phyloP scores from a whole-genome alignment of 164 flowering plant species.

The Sedum album region DNA sequence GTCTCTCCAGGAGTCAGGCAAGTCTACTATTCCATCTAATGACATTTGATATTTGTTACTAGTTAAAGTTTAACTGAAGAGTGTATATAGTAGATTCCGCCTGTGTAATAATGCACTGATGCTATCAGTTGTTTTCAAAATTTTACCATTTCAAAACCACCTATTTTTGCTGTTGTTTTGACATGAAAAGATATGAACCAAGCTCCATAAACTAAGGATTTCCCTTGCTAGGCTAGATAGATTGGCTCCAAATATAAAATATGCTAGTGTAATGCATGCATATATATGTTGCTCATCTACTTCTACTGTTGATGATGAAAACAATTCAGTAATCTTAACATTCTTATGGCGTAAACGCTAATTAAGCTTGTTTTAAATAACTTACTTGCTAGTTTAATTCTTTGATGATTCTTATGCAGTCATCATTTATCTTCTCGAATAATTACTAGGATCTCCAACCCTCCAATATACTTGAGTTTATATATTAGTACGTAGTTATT shows the following conservation, averaged over 20 bases:
- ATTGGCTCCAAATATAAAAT: background rate
- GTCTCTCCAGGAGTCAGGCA: conserved; percentile 98
- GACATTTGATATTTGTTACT: background rate
- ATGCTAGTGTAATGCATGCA: background rate
- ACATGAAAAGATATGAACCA: background rate
- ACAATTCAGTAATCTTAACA: background rate
- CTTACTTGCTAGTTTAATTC: background rate
- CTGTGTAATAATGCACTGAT: background rate
- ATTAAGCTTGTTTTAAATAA: background rate
- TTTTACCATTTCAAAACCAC: background rate
- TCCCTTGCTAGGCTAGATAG: background rate
- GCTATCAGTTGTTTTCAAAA: background rate
- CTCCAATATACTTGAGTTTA: background rate
- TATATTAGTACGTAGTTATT: background rate
- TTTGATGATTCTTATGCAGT: background rate
- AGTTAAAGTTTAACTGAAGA: background rate
- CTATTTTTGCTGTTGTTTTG: background rate
- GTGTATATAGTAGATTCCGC: background rate
- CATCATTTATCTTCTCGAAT: background rate
- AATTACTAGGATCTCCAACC: background rate
- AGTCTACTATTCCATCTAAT: conserved; percentile 18
- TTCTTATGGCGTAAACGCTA: background rate
- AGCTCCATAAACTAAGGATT: background rate
- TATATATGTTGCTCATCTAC: conserved; percentile 4
- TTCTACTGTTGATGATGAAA: background rate